A percentile compares a stretch with the other conserved stretches of the same genome.
These are phyloP conservation scores for Lolium multiflorum DNA, from an alignment of 176 grass and related monocot genomes.

Conservation along the genomic window DNA sequence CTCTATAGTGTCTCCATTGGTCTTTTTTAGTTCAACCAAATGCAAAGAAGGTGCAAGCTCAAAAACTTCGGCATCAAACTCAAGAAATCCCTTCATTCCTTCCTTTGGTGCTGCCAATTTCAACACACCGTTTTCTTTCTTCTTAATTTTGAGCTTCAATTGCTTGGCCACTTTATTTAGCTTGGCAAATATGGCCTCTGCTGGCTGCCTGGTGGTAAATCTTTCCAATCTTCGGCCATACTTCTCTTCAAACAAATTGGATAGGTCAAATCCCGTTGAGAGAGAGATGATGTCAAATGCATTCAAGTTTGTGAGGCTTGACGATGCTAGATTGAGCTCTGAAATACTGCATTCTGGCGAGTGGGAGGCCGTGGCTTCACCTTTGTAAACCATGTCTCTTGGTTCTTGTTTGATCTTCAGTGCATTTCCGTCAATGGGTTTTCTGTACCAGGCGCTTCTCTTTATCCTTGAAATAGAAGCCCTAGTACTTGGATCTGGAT, in stretches of 20 bases:
- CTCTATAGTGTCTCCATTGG: conserved; percentile 62
- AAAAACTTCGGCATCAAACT: conserved; percentile 62
- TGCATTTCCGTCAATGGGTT: conserved; percentile 22
- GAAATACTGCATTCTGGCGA: conserved; percentile 31
- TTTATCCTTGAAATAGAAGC: conserved; percentile 51
- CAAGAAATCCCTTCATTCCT: conserved; percentile 64
- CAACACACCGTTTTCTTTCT: conserved; percentile 59
- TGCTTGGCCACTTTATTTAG: conserved; percentile 53
- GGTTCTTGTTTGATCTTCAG: conserved; percentile 39
- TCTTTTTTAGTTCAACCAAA: conserved; percentile 57
- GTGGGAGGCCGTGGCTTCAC: conserved; percentile 40
- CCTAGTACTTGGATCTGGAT: conserved; percentile 52
- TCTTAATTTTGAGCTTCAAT: conserved; percentile 62
- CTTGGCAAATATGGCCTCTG: conserved; percentile 52
- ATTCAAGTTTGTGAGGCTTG: conserved; percentile 55
- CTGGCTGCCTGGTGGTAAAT: conserved; percentile 61
- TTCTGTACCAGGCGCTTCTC: conserved; percentile 51
- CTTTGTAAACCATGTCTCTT: conserved; percentile 30
- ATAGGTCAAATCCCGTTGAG: conserved; percentile 67
- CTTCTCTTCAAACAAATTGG: conserved; percentile 57
- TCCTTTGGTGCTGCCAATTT: conserved; percentile 55
- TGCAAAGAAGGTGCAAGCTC: conserved; percentile 58
- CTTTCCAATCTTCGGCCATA: conserved; percentile 41
- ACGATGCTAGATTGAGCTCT: conserved; percentile 27
- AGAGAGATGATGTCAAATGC: conserved; percentile 78